These are phyloP conservation scores for Hygrophorus pudorinus DNA, from an alignment of 768 basidiomycete species.

Conservation along the genomic window DNA sequence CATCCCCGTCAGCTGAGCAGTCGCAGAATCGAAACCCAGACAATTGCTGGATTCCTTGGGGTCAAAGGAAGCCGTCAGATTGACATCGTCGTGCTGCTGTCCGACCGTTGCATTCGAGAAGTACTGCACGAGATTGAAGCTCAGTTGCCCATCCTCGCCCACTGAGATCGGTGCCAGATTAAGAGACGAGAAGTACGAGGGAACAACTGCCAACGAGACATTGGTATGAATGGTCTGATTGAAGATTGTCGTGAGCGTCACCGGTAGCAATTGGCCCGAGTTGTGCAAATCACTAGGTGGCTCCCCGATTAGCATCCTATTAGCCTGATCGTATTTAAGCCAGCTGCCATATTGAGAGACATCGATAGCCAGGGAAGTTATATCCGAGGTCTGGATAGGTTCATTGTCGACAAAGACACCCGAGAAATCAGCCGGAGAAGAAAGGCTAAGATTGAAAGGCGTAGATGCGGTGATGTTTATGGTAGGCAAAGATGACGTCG, in stretches of 20 bases:
- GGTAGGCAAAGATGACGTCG: slow-evolving; percentile 38
- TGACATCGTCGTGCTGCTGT: slow-evolving; percentile 32
- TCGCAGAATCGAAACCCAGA: slow-evolving; percentile 40
- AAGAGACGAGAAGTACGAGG: slow-evolving; percentile 60
- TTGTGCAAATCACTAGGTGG: slow-evolving; percentile 37
- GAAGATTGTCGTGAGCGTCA: slow-evolving; percentile 51
- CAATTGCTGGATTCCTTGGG: slow-evolving; percentile 39
- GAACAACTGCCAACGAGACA: slow-evolving; percentile 54
- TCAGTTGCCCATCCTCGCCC: slow-evolving; percentile 37
- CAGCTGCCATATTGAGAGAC: slow-evolving; percentile 43
- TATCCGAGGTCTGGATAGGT: slow-evolving; percentile 46
- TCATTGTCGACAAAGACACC: slow-evolving; percentile 56
- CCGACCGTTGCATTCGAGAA: slow-evolving; percentile 39
- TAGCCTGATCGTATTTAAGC: slow-evolving; percentile 49
- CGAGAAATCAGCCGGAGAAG: slow-evolving; percentile 47
- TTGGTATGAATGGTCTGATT: slow-evolving; percentile 59
- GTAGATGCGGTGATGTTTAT: slow-evolving; percentile 62
- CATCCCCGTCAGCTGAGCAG: slow-evolving; percentile 41
- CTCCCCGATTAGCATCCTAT: slow-evolving; percentile 52
- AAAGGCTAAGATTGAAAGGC: slow-evolving; percentile 40
- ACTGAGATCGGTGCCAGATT: slow-evolving; percentile 47
- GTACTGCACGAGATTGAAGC: slow-evolving; percentile 45
- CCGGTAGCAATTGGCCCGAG: slow-evolving; percentile 35
- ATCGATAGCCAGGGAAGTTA: slow-evolving; percentile 50
- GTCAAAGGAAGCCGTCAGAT: slow-evolving; percentile 44